Evolutionary conservation across 1,284 basidiomycete genomes (phyloP), one percentile per base, ranked within the genome.

Genomic region (Wallemia hederae): DNA sequence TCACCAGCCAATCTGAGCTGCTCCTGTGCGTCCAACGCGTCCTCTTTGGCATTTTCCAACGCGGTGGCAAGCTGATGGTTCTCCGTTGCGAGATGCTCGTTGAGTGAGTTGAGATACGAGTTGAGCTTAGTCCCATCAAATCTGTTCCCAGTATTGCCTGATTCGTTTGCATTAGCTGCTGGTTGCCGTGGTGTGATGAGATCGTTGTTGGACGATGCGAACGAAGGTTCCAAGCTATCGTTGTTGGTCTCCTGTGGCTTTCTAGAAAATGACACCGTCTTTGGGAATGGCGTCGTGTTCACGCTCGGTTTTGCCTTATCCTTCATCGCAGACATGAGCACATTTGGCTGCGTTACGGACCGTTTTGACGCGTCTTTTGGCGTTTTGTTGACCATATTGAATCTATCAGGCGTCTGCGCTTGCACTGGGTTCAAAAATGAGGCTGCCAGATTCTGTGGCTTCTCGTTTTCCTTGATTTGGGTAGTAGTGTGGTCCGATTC

Each of bases 111-210:
- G 65, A 89, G 68, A 68, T 88, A 89, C 5, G 76, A 75, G 64
- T 88, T 87, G 65, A 89, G 70, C 70, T 86, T 89, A 14, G 75
- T 75, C 1, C 82, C 81, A 68, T 89, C 84, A 70, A 88, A 87
- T 26, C 83, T 74, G 77, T 39, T 74, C 66, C 22, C 72, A 77
- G 27, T 60, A 64, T 79, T 75, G 59, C 77, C 77, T 7, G 84
- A 87, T 17, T 83, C 83, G 66, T 89, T 89, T 39, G 79, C 82
- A 9, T 82, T 79, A 28, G 78, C 79, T 9, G 5, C 22, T 22
- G n/a, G 14, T 49, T 49, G 39, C 3, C 39, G 39, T 66, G 85
- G 80, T 3, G 81, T 79, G 1, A 83, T 85, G 34, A 89, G 72
- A 67, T 89, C 86, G 63, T 87, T 82, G 24, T 85, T 86, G 1